Evolutionary conservation across 768 basidiomycete species (phyloP).

Genomic region (Scleroderma bovista): DNA sequence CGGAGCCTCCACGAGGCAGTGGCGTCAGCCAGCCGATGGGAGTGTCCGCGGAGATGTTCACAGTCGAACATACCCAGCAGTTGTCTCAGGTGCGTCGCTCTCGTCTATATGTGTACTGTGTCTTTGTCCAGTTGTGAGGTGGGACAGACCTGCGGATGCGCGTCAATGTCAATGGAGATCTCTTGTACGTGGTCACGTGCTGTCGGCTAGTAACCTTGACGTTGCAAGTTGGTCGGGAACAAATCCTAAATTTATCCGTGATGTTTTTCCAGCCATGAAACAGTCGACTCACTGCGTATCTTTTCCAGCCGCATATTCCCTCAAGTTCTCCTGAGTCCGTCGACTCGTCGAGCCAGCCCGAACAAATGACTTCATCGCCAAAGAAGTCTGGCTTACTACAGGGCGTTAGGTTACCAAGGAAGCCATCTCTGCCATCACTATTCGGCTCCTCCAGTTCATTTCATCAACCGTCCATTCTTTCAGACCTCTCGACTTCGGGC

Average conservation of each 20-base stretch:
- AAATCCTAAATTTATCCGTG: neutral
- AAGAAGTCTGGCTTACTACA: constrained; percentile 6
- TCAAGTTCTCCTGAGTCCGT: constrained; percentile 1
- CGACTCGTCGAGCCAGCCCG: neutral
- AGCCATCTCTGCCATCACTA: constrained; percentile 49
- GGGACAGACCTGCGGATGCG: no score
- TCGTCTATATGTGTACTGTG: no score
- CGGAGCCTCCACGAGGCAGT: no score
- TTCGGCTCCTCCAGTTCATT: constrained; percentile 24
- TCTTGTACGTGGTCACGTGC: constrained; percentile 7
- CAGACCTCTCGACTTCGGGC: constrained; percentile 22
- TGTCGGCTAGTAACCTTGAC: constrained; percentile 1
- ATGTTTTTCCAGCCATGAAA: neutral
- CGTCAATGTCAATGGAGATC: no score
- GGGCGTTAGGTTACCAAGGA: constrained; percentile 38
- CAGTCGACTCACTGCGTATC: neutral
- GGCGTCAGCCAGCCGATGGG: no score
- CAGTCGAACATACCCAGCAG: no score
- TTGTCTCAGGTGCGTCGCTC: no score
- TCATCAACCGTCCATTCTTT: constrained; percentile 39
- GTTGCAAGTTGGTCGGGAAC: neutral
- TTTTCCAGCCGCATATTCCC: neutral
- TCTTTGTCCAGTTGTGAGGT: no score
- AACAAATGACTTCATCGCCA: constrained; percentile 1
- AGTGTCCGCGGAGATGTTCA: no score